phyloP scores from a whole-genome alignment of 2,329 filamentous ascomycete genomes.

The Fusarium palustre region DNA sequence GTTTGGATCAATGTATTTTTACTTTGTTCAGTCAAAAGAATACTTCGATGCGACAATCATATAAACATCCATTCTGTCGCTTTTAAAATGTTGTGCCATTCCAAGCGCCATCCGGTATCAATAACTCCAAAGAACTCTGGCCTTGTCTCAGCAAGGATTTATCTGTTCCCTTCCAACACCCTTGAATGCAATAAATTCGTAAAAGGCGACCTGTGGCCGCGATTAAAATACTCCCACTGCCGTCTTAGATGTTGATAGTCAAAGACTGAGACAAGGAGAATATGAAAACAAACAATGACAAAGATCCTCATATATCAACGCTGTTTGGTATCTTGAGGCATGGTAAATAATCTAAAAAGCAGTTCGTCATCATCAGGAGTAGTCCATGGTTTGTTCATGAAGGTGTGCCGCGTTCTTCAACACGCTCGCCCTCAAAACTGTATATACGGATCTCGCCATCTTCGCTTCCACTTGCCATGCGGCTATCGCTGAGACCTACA shows the following conservation, averaged over 20 bases:
- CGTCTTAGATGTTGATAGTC: conserved; percentile 13
- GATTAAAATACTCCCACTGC: conserved; percentile 30
- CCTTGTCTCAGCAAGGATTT: conserved; percentile 10
- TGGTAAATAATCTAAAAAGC: conserved; percentile 12
- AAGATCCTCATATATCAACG: neutral
- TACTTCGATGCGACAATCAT: conserved; percentile 4
- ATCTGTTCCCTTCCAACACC: conserved; percentile 4
- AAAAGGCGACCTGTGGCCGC: conserved; percentile 1
- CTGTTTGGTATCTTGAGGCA: conserved; percentile 14
- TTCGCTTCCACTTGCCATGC: conserved; percentile 91
- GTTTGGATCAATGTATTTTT: neutral
- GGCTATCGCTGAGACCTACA: conserved; percentile 87
- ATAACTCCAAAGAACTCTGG: conserved; percentile 29
- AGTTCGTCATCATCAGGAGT: neutral
- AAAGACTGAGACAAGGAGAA: conserved; percentile 11
- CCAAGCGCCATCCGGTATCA: conserved; percentile 18
- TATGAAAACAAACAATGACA: neutral
- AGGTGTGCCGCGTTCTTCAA: conserved; percentile 64
- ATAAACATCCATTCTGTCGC: neutral
- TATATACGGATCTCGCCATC: conserved; percentile 92
- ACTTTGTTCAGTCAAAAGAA: conserved; percentile 7
- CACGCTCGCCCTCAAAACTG: conserved; percentile 71
- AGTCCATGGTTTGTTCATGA: conserved; percentile 51
- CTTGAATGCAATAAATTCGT: conserved; percentile 16
- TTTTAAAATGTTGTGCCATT: neutral